Conservation (phyloP, 106 monocot genomes). For the Dioscorea zingiberensis region DNA sequence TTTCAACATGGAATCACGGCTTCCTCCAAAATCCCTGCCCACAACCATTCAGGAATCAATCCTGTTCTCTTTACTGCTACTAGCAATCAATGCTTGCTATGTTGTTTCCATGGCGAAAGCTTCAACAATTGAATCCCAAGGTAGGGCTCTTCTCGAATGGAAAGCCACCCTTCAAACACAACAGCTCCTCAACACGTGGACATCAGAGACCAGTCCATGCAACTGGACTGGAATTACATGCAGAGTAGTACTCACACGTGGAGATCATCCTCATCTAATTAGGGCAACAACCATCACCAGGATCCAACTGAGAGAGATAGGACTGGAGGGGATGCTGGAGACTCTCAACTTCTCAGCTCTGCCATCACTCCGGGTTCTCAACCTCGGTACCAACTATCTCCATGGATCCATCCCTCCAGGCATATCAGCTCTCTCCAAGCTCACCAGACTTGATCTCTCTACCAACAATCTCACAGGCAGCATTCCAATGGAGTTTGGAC, state of each 20-base stretch:
- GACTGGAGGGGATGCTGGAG: slow-evolving; percentile 12
- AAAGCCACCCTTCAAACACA: slow-evolving; percentile 2
- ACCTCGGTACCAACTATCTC: slow-evolving; percentile 1
- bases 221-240: slow-evolving; percentile 6
- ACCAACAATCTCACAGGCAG: too few species aligned
- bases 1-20: too few species aligned
- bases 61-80: too few species aligned
- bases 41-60: too few species aligned
- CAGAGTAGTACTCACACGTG: too few species aligned
- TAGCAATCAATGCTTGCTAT: not conserved
- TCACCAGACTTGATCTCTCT: too few species aligned
- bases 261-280: not conserved
- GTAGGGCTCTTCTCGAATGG: not conserved
- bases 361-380: slow-evolving; percentile 3
- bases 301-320: too few species aligned
- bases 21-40: too few species aligned
- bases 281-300: too few species aligned
- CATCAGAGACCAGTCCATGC: not conserved
- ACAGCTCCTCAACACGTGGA: not conserved
- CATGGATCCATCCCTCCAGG: slow-evolving; percentile 2
- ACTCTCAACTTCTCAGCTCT: slow-evolving; percentile 12
- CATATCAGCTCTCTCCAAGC: too few species aligned
- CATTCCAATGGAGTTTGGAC: too few species aligned
- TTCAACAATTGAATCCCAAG: not conserved
- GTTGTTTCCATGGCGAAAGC: not conserved